A percentile compares a stretch with the other conserved stretches of the same genome.
Evolutionary conservation across 768 basidiomycete genomes (phyloP).

Genomic region (Trametes cinnabarina): DNA sequence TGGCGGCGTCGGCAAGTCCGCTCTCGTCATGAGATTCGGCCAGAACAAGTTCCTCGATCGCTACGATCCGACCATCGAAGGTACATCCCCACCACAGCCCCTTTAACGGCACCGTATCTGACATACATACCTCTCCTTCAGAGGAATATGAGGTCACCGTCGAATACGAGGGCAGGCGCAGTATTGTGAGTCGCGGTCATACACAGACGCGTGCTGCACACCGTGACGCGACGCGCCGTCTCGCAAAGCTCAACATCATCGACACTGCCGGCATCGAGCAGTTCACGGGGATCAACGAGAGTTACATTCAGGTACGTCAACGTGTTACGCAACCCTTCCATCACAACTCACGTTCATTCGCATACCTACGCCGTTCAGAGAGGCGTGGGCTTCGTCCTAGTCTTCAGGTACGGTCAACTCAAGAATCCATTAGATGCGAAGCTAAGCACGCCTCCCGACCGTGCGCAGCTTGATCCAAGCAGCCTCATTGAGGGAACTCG

Average conservation of each 20-base stretch:
- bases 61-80: constrained; percentile 86
- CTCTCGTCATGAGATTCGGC: constrained; percentile 78
- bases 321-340: background rate
- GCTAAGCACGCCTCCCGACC: no score
- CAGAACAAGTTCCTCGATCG: constrained; percentile 69
- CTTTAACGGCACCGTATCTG: background rate
- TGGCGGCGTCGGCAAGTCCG: constrained; percentile 88
- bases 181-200: constrained; percentile 48
- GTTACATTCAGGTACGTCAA: constrained; percentile 69
- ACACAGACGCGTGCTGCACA: background rate
- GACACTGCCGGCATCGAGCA: constrained; percentile 88
- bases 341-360: no score
- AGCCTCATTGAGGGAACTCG: constrained; percentile 75
- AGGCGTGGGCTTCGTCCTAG: constrained; percentile 76
- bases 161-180: constrained; percentile 52
- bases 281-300: constrained; percentile 76
- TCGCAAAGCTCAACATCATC: constrained; percentile 66
- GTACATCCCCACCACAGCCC: constrained; percentile 35
- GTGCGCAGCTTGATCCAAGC: constrained; percentile 70
- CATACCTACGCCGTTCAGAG: constrained; percentile 38
- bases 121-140: constrained; percentile 29
- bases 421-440: no score
- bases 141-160: constrained; percentile 73
- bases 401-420: constrained; percentile 75
- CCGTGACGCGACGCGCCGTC: background rate